phyloP scores from a whole-genome alignment of 2,329 filamentous ascomycete species.

The Passalora sequoiae region DNA sequence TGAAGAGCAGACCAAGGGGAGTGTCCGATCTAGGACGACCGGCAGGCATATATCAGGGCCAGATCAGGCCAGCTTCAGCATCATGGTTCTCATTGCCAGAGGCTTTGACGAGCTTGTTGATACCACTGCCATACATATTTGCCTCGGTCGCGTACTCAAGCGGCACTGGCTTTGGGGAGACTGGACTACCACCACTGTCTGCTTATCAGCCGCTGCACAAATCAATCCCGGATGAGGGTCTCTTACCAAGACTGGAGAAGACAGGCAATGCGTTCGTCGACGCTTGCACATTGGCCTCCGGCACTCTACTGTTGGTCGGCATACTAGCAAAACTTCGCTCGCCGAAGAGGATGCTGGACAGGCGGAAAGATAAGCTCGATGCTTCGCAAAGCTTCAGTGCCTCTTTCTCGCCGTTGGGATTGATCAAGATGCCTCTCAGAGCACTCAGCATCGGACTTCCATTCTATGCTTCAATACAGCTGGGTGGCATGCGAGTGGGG shows the following conservation, averaged over 20 bases:
- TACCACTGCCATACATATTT: conserved; percentile 47
- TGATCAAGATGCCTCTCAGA: conserved; percentile 21
- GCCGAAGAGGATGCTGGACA: conserved; percentile 28
- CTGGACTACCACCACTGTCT: conserved; percentile 28
- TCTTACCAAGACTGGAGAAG: conserved; percentile 13
- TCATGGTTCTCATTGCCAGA: conserved; percentile 41
- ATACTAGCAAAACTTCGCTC: conserved; percentile 34
- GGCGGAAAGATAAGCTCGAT: conserved; percentile 27
- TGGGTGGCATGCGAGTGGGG: conserved; percentile 52
- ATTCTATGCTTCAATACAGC: conserved; percentile 52
- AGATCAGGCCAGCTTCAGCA: conserved; percentile 16
- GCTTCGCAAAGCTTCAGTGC: conserved; percentile 9
- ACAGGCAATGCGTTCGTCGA: conserved; percentile 35
- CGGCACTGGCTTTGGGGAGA: conserved; percentile 19
- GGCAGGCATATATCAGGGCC: conserved; percentile 20
- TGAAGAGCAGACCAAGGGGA: conserved; percentile 33
- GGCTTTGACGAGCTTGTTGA: conserved; percentile 46
- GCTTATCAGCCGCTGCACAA: conserved; percentile 29
- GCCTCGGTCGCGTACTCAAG: conserved; percentile 43
- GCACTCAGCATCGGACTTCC: conserved; percentile 40
- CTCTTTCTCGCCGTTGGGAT: conserved; percentile 13
- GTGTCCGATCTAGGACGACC: conserved; percentile 44
- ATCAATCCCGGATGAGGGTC: conserved; percentile 20
- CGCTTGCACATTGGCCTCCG: conserved; percentile 44
- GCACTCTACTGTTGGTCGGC: conserved; percentile 43